Conservation (phyloP, 306 rosid species). For the Acmispon strigosus region DNA sequence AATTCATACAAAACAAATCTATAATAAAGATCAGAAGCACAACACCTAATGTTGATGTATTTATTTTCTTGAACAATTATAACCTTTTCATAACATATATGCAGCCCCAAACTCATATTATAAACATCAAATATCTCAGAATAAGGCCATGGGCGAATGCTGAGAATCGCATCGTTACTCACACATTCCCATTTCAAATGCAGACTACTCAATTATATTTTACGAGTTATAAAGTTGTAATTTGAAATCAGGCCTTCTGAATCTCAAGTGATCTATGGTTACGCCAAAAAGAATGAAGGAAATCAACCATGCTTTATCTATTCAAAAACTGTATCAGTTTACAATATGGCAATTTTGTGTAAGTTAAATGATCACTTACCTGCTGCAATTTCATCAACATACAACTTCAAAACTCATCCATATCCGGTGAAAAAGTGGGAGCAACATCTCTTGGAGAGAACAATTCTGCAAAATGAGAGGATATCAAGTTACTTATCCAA, state of each 20-base stretch:
- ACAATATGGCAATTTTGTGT: no score
- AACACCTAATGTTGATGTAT: not conserved
- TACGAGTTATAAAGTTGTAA: not conserved
- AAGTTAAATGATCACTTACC: no score
- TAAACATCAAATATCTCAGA: not conserved
- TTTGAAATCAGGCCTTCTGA: not conserved
- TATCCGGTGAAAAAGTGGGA: no score
- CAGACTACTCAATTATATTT: not conserved
- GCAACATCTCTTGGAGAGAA: no score
- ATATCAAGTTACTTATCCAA: no score
- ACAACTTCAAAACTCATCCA: no score
- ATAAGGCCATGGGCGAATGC: not conserved
- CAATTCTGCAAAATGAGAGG: no score
- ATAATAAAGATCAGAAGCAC: not conserved
- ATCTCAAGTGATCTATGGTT: not conserved
- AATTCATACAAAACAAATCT: not conserved
- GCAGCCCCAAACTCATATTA: not conserved
- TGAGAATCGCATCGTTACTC: not conserved
- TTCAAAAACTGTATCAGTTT: no score
- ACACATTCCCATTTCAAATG: not conserved
- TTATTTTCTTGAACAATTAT: not conserved
- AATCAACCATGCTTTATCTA: constrained; percentile 8
- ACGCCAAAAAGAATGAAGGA: not conserved
- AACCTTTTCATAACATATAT: not conserved
- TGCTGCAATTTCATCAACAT: no score